Evolutionary conservation across 345 rosid species (phyloP).

Genomic region (Turnera subulata): DNA sequence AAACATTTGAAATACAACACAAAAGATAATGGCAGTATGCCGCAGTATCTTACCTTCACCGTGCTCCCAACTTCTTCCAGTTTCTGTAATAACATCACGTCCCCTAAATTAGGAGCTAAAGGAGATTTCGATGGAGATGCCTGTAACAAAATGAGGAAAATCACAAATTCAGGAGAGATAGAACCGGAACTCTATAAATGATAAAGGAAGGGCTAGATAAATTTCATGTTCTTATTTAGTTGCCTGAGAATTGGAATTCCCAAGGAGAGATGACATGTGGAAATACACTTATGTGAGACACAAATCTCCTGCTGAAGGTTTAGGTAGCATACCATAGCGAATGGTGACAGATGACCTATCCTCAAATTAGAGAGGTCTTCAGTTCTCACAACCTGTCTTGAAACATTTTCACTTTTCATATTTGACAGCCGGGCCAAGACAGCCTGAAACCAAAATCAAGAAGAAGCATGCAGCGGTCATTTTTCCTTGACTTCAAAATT

Average conservation of each 20-base stretch:
- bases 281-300: background rate
- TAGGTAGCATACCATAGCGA: constrained; percentile 31
- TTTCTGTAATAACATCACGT: constrained; percentile 45
- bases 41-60: constrained; percentile 41
- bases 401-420: constrained; percentile 50
- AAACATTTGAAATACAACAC: background rate
- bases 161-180: background rate
- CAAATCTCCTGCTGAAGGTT: background rate
- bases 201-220: constrained; percentile 3
- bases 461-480: background rate
- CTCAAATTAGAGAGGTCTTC: constrained; percentile 52
- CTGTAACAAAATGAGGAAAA: constrained; percentile 25
- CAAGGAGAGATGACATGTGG: background rate
- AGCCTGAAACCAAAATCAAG: constrained; percentile 33
- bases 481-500: background rate
- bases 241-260: background rate
- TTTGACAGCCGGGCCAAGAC: constrained; percentile 49
- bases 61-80: constrained; percentile 61
- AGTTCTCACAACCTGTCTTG: constrained; percentile 40
- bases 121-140: constrained; percentile 40
- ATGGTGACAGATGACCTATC: constrained; percentile 31
- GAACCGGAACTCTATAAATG: background rate
- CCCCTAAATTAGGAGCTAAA: constrained; percentile 31
- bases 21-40: background rate
- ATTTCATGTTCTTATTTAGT: background rate